Base-by-base conservation (phyloP, 352 stramenopile genomes). In the Globisporangium alternatum region DNA sequence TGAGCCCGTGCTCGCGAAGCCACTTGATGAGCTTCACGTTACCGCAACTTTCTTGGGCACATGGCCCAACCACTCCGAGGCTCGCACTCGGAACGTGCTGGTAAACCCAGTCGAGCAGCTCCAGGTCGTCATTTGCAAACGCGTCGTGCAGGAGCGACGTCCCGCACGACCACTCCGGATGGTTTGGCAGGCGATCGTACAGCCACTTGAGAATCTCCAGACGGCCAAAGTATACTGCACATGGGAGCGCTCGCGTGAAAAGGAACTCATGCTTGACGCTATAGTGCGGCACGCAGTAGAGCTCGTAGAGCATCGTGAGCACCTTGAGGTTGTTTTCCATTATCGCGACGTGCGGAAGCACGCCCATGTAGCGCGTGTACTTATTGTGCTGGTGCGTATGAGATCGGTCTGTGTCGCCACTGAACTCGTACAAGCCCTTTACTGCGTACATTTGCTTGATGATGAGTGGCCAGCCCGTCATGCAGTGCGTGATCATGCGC, bases 161-260 rank as follows among this genome's bases (percentile, higher is more conserved):
- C 21, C 59, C 49, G 25, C 47, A 48, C 3, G 15, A 10, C 49
- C 59, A 65, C 3, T 57, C 19, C 9, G 49, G 22, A 25, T 58
- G 49, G 10, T 35, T 59, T 13, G 35, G 15, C 59, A 41, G n/a
- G 33, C 59, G 47, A 10, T 28, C 59, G n/a, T 58, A 37, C 30
- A 65, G 49, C 59, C 59, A 65, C 33, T 44, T 33, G 25, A 65
- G 49, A 12, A 25, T n/a, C 21, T 65, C 49, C 13, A 65, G 21
- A 33, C 45, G 25, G 21, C 48, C 60, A 25, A 25, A 49, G 10
- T 28, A 22, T 5, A 44, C n/a, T 30, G 56, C 56, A 15, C 56
- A 63, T 21, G n/a, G 17, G 17, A 62, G 9, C 25, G 30, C 56
- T 2, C 28, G 41, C 30, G n/a, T 22, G 21, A 63, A 63, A 7